Percentiles rank a stretch among this genome's conserved stretches.
These are phyloP conservation scores for Apiospora marii DNA, from an alignment of 2,329 filamentous ascomycete genomes.

Conservation along the genomic window DNA sequence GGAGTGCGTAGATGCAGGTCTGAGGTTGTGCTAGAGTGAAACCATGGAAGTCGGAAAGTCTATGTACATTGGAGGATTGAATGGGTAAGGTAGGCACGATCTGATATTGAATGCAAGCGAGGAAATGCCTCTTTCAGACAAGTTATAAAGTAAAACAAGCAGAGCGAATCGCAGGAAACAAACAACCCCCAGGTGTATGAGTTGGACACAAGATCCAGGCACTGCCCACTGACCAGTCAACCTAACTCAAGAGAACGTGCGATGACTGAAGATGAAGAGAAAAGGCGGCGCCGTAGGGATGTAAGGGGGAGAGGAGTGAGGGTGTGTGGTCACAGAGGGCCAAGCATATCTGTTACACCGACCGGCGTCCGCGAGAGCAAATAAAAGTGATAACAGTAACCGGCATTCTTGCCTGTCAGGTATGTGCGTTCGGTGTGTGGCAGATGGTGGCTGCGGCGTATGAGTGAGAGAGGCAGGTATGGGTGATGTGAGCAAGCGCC, in stretches of 20 bases:
- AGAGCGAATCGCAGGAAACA: not conserved
- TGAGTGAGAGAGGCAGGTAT: not conserved
- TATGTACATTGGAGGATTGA: not conserved
- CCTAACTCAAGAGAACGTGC: not conserved
- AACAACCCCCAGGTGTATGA: not conserved
- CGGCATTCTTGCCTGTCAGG: not conserved
- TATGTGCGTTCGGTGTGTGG: constrained; percentile 8
- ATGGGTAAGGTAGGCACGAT: not conserved
- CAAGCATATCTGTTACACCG: constrained; percentile 10
- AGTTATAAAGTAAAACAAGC: not conserved
- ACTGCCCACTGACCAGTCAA: not conserved
- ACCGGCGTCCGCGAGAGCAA: not conserved
- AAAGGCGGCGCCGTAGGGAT: not conserved
- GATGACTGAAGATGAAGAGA: not conserved
- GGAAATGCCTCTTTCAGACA: not conserved
- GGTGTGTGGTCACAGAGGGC: not conserved
- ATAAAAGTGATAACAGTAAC: not conserved
- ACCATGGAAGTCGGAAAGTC: constrained; percentile 9
- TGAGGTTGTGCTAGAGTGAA: constrained; percentile 28
- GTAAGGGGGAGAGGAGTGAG: not conserved
- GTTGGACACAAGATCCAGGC: not conserved
- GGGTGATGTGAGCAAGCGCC: not conserved
- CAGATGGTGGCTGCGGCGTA: not conserved
- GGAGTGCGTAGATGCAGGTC: constrained; percentile 27
- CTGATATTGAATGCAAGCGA: not conserved